Conservation (phyloP, 768 basidiomycete genomes). For the Melanogaster broomeanus region DNA sequence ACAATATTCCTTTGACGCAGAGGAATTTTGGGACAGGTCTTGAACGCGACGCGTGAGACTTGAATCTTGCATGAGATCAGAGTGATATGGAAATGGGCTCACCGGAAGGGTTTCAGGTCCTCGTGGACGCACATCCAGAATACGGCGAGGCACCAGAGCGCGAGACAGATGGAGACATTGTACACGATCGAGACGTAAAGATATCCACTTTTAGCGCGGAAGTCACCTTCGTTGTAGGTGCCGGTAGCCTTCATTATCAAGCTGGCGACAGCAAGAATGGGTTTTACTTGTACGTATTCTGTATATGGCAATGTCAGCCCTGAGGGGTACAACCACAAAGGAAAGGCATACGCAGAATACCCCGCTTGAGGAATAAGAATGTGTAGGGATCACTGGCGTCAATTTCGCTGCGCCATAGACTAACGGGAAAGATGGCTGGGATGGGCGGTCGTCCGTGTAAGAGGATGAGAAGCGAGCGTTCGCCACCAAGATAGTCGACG, state of each 20-base stretch:
- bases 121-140: conserved; percentile 94
- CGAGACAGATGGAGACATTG: conserved; percentile 78
- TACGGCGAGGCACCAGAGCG: conserved; percentile 89
- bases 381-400: conserved; percentile 96
- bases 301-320: conserved; percentile 6
- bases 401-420: conserved; percentile 79
- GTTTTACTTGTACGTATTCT: conserved; percentile 99
- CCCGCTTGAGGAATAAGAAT: conserved; percentile 91
- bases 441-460: conserved; percentile 91
- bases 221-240: conserved; percentile 88
- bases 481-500: conserved; percentile 86
- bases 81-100: conserved; percentile 20
- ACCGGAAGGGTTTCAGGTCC: conserved; percentile 90
- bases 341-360: conserved; percentile 75
- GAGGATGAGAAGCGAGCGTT: conserved; percentile 88
- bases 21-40: conserved; percentile 97
- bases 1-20: conserved; percentile 97
- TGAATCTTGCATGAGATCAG: neutral
- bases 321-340: neutral
- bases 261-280: conserved; percentile 80
- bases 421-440: conserved; percentile 83
- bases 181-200: conserved; percentile 88
- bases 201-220: conserved; percentile 85
- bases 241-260: conserved; percentile 84
- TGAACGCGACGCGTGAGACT: neutral